A percentile compares a stretch with the other conserved stretches of the same genome.
Evolutionary conservation across 2,329 filamentous ascomycete genomes (phyloP).

Genomic region (Claviceps monticola): DNA sequence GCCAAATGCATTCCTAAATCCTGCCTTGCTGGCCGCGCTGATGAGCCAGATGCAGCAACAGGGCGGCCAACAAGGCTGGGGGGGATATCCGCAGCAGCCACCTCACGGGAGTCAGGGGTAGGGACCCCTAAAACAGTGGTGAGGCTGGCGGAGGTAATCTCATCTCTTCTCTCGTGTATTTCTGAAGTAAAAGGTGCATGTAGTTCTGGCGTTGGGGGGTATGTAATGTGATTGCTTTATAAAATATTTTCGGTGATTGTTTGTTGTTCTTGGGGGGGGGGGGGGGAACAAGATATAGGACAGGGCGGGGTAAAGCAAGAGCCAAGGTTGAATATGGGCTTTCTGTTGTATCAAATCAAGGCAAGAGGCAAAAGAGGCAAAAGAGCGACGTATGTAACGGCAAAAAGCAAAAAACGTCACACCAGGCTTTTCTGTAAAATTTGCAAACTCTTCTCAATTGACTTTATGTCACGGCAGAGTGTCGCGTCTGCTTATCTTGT

Average conservation of each 20-base stretch:
- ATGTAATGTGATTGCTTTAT: too few relatives aligned
- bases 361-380: too few relatives aligned
- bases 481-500: too few relatives aligned
- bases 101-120: constrained; percentile 11
- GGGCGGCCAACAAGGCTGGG: constrained; percentile 15
- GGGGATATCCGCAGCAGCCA: constrained; percentile 13
- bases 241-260: neutral
- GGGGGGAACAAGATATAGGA: too few relatives aligned
- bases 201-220: neutral
- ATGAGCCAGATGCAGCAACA: constrained; percentile 30
- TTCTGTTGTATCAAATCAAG: neutral
- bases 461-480: neutral
- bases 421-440: neutral
- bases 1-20: constrained; percentile 33
- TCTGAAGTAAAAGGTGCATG: neutral
- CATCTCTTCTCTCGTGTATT: neutral
- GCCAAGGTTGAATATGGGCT: too few relatives aligned
- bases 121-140: neutral
- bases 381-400: too few relatives aligned
- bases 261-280: too few relatives aligned
- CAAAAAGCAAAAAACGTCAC: too few relatives aligned
- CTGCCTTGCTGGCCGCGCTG: constrained; percentile 39
- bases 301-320: too few relatives aligned
- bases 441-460: neutral
- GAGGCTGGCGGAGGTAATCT: too few relatives aligned